These are phyloP conservation scores for Castanea sativa DNA, from an alignment of 306 rosid genomes.

Conservation along the genomic window DNA sequence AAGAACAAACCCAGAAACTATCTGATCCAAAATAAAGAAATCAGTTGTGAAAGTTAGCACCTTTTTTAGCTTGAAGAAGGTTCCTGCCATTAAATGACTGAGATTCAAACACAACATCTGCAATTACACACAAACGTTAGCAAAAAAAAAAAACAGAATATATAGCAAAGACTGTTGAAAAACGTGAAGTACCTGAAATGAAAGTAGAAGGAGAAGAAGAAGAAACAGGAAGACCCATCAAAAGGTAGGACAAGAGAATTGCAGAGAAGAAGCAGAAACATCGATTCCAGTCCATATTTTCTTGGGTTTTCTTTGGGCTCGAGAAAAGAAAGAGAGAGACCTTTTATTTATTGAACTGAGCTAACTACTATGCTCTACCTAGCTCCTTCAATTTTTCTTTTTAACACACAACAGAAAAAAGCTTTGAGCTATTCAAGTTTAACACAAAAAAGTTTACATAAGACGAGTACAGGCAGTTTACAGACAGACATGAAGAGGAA, in stretches of 20 bases:
- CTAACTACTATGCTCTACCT: background rate
- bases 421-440: no score
- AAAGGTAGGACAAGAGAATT: slow-evolving; percentile 34
- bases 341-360: background rate
- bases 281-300: slow-evolving; percentile 45
- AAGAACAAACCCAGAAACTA: background rate
- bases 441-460: no score
- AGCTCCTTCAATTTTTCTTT: background rate
- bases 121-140: slow-evolving; percentile 6
- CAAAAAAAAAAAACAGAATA: background rate
- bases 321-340: background rate
- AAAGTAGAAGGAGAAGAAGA: slow-evolving; percentile 49
- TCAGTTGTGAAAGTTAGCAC: slow-evolving; percentile 22
- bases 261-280: slow-evolving; percentile 29
- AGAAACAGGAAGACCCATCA: slow-evolving; percentile 38
- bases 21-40: background rate
- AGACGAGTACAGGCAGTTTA: no score
- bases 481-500: background rate
- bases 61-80: slow-evolving; percentile 86
- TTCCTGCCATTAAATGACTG: slow-evolving; percentile 48
- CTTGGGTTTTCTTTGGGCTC: slow-evolving; percentile 2
- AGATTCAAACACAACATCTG: slow-evolving; percentile 56
- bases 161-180: background rate
- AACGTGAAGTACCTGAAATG: slow-evolving; percentile 46
- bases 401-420: background rate